A percentile compares a stretch with the other conserved stretches of the same genome.
These are phyloP conservation scores for Tolypocladium tundrense DNA, from an alignment of 2,329 filamentous ascomycete species.

Conservation along the genomic window DNA sequence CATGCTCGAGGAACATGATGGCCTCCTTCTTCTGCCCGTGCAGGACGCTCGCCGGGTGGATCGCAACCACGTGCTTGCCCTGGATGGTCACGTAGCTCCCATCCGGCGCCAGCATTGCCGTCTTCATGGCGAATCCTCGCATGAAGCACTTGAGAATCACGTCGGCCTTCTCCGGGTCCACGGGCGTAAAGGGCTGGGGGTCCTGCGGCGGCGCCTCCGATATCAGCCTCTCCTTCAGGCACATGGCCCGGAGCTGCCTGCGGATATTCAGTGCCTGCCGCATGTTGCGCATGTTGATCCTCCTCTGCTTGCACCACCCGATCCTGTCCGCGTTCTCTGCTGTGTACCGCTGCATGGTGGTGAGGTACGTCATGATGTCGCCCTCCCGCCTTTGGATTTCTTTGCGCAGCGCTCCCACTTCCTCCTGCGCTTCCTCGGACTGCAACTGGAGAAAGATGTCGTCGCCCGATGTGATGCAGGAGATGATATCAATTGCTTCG, in stretches of 20 bases:
- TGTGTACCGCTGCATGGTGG: conserved; percentile 51
- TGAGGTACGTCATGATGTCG: conserved; percentile 55
- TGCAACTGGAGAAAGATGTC: conserved; percentile 52
- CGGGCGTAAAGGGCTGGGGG: conserved; percentile 44
- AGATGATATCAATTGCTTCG: conserved; percentile 77
- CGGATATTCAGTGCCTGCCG: conserved; percentile 52
- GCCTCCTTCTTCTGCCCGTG: conserved; percentile 54
- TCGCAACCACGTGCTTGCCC: conserved; percentile 49
- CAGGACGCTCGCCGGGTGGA: conserved; percentile 53
- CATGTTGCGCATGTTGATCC: conserved; percentile 51
- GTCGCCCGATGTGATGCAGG: conserved; percentile 52
- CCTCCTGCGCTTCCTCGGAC: conserved; percentile 45
- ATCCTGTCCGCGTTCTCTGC: conserved; percentile 44
- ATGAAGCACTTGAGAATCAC: conserved; percentile 51
- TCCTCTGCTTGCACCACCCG: conserved; percentile 48
- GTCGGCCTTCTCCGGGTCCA: conserved; percentile 43
- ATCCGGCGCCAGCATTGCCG: conserved; percentile 50
- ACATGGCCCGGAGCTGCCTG: conserved; percentile 48
- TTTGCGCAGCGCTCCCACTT: conserved; percentile 41
- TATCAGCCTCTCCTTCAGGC: conserved; percentile 40
- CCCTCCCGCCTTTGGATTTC: conserved; percentile 52
- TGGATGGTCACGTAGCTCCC: conserved; percentile 49
- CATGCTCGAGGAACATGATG: conserved; percentile 59
- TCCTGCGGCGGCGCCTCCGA: conserved; percentile 34
- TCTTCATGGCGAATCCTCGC: conserved; percentile 49